phyloP scores from a whole-genome alignment of 1,139 yeast genomes.

The Blastobotrys arbuscula region DNA sequence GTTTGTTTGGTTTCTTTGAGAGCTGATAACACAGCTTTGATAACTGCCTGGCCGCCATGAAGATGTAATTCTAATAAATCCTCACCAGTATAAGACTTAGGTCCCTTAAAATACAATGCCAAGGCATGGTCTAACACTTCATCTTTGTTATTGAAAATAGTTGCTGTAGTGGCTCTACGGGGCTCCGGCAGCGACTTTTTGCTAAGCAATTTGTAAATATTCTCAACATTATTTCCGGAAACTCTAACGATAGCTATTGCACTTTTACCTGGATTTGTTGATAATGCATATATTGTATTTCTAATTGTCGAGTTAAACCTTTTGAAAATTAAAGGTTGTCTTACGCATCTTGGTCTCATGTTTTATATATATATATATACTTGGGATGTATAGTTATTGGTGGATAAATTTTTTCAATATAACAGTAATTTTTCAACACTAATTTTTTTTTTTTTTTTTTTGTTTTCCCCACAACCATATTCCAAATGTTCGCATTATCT shows the following conservation, averaged over 20 bases:
- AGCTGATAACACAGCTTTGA: conserved; percentile 59
- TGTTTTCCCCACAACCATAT: not conserved
- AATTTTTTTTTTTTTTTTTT: not conserved
- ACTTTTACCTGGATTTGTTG: conserved; percentile 74
- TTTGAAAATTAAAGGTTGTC: conserved; percentile 5
- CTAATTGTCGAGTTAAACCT: conserved; percentile 37
- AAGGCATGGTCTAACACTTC: conserved; percentile 70
- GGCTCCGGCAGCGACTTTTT: conserved; percentile 40
- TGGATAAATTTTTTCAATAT: too few species aligned
- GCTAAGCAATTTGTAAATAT: conserved; percentile 46
- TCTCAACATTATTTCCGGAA: conserved; percentile 61
- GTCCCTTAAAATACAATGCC: conserved; percentile 61
- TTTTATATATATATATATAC: too few species aligned
- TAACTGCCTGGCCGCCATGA: conserved; percentile 91
- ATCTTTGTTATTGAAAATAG: conserved; percentile 26
- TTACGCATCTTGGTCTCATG: not conserved
- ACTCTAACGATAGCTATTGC: conserved; percentile 85
- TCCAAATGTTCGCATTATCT: not conserved
- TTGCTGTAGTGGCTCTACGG: conserved; percentile 51
- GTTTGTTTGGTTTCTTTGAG: conserved; percentile 37
- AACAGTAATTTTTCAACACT: conserved; percentile 37
- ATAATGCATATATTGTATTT: conserved; percentile 63
- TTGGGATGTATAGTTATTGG: too few species aligned
- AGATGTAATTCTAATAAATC: conserved; percentile 80
- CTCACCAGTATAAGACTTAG: conserved; percentile 90